phyloP scores from a whole-genome alignment of 31 red algal genomes.

The Odonthalia washingtoniensis region DNA sequence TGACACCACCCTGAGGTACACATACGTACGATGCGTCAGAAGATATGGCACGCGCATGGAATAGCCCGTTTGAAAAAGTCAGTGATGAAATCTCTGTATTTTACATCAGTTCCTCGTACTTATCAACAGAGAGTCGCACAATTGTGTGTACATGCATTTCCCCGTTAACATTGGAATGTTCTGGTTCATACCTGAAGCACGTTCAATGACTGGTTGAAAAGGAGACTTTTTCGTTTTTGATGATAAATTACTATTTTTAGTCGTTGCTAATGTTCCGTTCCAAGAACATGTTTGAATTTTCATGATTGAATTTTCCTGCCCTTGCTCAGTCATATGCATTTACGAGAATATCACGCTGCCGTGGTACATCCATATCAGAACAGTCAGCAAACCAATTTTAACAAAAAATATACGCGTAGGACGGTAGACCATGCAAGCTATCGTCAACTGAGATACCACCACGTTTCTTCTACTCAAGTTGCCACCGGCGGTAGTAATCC shows the following conservation, averaged over 20 bases:
- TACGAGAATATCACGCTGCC: slow-evolving; percentile 18
- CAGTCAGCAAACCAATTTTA: neutral
- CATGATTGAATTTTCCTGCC: no score
- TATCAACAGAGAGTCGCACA: neutral
- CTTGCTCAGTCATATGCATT: slow-evolving; percentile 3
- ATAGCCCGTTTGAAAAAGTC: slow-evolving; percentile 3
- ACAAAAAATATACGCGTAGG: neutral
- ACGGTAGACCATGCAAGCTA: slow-evolving; percentile 36
- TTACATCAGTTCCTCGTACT: neutral
- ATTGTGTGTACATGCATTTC: no score
- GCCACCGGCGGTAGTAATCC: slow-evolving; percentile 57
- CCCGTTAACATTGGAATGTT: neutral
- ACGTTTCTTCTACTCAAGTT: slow-evolving; percentile 39
- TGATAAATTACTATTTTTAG: no score
- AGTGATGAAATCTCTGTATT: slow-evolving; percentile 1
- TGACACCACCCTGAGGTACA: neutral
- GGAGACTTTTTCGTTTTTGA: no score
- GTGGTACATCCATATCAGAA: neutral
- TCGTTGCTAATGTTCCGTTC: neutral
- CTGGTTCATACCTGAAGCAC: neutral
- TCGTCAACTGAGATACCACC: slow-evolving; percentile 37
- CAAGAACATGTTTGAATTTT: slow-evolving; percentile 20
- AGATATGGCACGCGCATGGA: slow-evolving; percentile 34
- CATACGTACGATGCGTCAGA: slow-evolving; percentile 19
- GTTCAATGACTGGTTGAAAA: neutral